phyloP scores from a whole-genome alignment of 2,329 filamentous ascomycete genomes.

The Drechslerella dactyloides region DNA sequence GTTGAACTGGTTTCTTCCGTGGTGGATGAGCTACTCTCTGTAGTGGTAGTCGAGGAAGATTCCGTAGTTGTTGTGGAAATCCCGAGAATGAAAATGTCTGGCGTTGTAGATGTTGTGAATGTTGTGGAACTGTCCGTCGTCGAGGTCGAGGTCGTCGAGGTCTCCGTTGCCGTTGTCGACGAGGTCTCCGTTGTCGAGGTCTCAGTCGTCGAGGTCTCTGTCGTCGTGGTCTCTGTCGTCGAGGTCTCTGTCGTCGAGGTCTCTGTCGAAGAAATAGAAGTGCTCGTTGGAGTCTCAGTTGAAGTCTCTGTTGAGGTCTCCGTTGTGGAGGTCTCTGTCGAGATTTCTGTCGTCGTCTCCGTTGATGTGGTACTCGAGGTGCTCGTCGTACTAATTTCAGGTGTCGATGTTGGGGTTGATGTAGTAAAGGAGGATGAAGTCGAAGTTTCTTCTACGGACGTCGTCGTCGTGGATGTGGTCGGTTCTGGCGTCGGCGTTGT shows the following conservation, averaged over 20 bases:
- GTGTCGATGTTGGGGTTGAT: conserved; percentile 6
- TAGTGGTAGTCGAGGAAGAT: conserved; percentile 1
- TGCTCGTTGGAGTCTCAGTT: background rate
- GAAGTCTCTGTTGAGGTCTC: conserved; percentile 4
- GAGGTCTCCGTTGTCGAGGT: background rate
- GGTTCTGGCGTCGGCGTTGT: background rate
- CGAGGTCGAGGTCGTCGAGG: conserved; percentile 12
- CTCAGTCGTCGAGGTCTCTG: background rate
- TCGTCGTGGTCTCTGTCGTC: background rate
- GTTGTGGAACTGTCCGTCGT: background rate
- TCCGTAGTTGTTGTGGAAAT: background rate
- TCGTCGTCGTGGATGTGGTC: background rate
- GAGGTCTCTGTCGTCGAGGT: background rate
- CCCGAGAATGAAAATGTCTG: background rate
- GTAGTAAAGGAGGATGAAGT: conserved; percentile 6
- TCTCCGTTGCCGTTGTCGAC: background rate
- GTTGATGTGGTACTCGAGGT: background rate
- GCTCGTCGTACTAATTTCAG: conserved; percentile 3
- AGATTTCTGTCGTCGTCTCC: conserved; percentile 1
- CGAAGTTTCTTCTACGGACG: background rate
- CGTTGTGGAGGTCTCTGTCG: conserved; percentile 5
- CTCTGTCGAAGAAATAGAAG: background rate
- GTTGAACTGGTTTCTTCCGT: background rate
- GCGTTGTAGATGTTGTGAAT: background rate
- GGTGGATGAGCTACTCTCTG: background rate